Evolutionary conservation across 768 basidiomycete genomes (phyloP).

Genomic region (Pleurotus tuber-regium): DNA sequence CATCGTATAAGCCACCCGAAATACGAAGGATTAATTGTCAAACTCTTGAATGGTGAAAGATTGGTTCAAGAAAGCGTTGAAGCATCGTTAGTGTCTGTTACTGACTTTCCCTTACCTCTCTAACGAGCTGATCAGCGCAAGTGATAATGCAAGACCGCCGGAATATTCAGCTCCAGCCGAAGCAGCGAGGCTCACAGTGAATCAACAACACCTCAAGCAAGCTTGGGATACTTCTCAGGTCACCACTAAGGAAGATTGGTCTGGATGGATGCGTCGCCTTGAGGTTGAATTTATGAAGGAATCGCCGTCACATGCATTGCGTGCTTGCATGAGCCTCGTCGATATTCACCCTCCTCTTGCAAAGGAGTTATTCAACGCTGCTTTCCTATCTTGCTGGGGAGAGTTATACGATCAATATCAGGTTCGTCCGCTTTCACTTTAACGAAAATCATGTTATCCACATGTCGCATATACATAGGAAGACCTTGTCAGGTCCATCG

Average conservation of each 20-base stretch:
- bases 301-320: constrained; percentile 95
- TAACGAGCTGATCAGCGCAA: constrained; percentile 30
- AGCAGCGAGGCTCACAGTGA: constrained; percentile 85
- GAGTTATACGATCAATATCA: constrained; percentile 97
- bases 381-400: constrained; percentile 96
- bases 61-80: constrained; percentile 71
- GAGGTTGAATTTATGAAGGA: constrained; percentile 97
- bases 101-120: too few species aligned
- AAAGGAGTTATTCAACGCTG: constrained; percentile 95
- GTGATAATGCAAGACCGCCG: constrained; percentile 58
- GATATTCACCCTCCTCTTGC: constrained; percentile 90
- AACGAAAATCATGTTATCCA: too few species aligned
- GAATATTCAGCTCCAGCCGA: constrained; percentile 86
- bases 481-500: constrained; percentile 89
- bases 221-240: constrained; percentile 90
- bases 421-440: constrained; percentile 53
- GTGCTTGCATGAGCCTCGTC: constrained; percentile 93
- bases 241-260: constrained; percentile 84
- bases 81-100: not conserved
- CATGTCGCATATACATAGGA: constrained; percentile 77
- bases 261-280: constrained; percentile 91
- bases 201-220: constrained; percentile 95
- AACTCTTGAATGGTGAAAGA: constrained; percentile 88
- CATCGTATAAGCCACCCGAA: constrained; percentile 76
- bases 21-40: constrained; percentile 87